Percentiles rank a stretch among this genome's conserved stretches.
Conservation (phyloP, 306 rosid genomes). For the Hylodesmum podocarpum region DNA sequence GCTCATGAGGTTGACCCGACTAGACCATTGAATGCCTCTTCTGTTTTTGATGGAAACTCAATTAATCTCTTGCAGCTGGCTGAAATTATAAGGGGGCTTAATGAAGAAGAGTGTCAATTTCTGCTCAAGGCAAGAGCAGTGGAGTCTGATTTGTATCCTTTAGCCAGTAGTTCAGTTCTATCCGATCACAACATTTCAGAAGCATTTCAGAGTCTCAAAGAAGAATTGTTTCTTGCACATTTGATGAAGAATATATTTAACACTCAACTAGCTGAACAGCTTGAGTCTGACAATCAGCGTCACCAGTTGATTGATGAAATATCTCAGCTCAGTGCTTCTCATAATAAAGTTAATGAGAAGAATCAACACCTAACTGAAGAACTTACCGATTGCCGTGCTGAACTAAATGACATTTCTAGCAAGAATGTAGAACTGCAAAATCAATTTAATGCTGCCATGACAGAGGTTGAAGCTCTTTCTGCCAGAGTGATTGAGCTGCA, state of each 20-base stretch:
- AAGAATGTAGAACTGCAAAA: conserved; percentile 58
- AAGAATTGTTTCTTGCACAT: conserved; percentile 67
- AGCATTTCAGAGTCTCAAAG: conserved; percentile 65
- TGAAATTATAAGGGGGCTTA: conserved; percentile 54
- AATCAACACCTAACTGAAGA: conserved; percentile 67
- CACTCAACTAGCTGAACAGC: conserved; percentile 66
- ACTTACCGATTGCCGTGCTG: conserved; percentile 57
- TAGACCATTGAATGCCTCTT: conserved; percentile 31
- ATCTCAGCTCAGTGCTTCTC: conserved; percentile 51
- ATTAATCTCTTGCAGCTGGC: conserved; percentile 57
- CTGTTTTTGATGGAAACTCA: conserved; percentile 41
- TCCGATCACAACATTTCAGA: conserved; percentile 39
- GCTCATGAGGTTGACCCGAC: conserved; percentile 23
- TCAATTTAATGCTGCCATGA: conserved; percentile 46
- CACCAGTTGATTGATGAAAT: conserved; percentile 49
- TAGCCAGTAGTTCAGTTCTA: conserved; percentile 29
- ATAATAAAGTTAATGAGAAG: conserved; percentile 51
- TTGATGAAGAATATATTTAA: conserved; percentile 56
- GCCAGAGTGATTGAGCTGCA: conserved; percentile 59
- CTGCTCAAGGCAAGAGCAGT: conserved; percentile 53
- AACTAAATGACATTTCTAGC: conserved; percentile 51
- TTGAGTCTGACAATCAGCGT: conserved; percentile 54
- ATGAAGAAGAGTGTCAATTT: conserved; percentile 54
- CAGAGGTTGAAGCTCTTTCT: conserved; percentile 62
- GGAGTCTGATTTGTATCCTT: conserved; percentile 37